Evolutionary conservation across 2,329 filamentous ascomycete genomes (phyloP).

Genomic region (Calonectria naviculata): DNA sequence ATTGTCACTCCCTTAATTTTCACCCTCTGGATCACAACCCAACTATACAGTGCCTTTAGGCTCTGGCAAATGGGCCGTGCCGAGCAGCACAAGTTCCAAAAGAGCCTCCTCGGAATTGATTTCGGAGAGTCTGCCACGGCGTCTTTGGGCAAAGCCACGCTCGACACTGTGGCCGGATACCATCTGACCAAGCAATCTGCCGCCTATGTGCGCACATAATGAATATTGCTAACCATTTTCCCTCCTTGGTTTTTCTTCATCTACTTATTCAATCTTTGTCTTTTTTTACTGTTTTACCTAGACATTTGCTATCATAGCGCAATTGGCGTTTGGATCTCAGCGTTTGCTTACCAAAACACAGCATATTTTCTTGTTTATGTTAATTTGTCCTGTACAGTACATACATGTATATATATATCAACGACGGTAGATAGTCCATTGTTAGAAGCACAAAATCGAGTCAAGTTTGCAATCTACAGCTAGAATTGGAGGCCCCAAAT

Average conservation of each 20-base stretch:
- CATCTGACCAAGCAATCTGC: not conserved
- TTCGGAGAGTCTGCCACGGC: not conserved
- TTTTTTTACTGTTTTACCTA: not conserved
- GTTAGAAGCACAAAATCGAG: too few species aligned
- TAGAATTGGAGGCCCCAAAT: too few species aligned
- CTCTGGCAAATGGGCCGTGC: not conserved
- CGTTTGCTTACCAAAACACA: not conserved
- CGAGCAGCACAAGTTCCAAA: not conserved
- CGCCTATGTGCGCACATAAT: not conserved
- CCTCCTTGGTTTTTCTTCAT: not conserved
- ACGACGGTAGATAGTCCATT: too few species aligned
- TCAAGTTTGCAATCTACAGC: too few species aligned
- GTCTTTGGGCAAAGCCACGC: not conserved
- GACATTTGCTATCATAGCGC: not conserved
- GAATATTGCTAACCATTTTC: too few species aligned
- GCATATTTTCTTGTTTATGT: not conserved
- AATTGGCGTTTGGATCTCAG: not conserved
- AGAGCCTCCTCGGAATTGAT: not conserved
- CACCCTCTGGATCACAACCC: not conserved
- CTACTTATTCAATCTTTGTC: not conserved
- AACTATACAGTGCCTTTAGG: not conserved
- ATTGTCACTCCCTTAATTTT: not conserved
- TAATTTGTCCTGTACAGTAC: too few species aligned
- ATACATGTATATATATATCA: too few species aligned
- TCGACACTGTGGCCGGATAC: not conserved